Evolutionary conservation across 2,329 filamentous ascomycete species (phyloP).

Genomic region (Pyrenophora tritici-repentis): DNA sequence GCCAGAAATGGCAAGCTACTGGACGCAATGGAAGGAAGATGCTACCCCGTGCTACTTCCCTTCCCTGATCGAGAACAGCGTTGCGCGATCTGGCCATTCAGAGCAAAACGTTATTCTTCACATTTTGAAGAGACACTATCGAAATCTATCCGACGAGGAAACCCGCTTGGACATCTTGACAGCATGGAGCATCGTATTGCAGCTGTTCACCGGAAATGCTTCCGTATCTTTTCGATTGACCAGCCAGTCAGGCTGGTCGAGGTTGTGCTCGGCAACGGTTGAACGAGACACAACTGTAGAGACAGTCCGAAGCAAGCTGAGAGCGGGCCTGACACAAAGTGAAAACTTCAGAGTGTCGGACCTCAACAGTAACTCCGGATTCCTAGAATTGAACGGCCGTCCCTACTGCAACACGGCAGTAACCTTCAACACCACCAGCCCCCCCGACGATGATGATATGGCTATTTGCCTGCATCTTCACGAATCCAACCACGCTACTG

Average conservation of each 20-base stretch:
- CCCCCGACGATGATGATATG: not conserved
- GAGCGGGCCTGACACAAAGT: not conserved
- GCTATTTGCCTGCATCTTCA: not conserved
- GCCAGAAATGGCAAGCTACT: not conserved
- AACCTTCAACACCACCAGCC: not conserved
- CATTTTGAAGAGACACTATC: not conserved
- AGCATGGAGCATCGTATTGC: not conserved
- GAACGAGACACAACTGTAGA: not conserved
- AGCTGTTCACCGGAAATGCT: not conserved
- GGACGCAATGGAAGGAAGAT: slow-evolving; percentile 1
- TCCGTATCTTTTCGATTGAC: not conserved
- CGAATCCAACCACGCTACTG: not conserved
- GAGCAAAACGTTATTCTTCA: not conserved
- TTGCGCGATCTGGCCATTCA: not conserved
- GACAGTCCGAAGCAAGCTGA: not conserved
- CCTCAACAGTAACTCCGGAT: not conserved
- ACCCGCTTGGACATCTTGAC: not conserved
- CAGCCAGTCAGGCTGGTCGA: not conserved
- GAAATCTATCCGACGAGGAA: not conserved
- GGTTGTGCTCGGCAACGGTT: not conserved
- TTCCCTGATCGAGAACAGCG: not conserved
- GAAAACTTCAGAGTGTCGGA: not conserved
- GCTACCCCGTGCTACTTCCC: not conserved
- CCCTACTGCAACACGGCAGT: not conserved
- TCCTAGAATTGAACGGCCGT: not conserved